Base-by-base conservation (phyloP, 345 rosid species). In the Citrus australasica region DNA sequence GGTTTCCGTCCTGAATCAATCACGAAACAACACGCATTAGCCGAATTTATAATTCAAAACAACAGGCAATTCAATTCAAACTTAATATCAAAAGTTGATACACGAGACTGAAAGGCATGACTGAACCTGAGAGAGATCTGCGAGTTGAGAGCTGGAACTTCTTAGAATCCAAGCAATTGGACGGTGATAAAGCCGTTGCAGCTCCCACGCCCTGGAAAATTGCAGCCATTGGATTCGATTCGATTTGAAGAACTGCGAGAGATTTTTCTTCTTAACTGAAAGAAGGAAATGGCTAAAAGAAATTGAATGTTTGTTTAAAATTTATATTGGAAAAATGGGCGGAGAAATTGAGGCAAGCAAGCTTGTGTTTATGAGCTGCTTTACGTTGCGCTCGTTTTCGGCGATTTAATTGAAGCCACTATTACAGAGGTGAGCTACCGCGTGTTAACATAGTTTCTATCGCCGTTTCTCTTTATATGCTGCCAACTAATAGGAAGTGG, bases 141-240 rank as follows among this genome's bases (percentile, higher is more conserved):
- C 86, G 86, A 83, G 81, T 81, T 17, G 83, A 76, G 62, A 76
- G 79, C 28, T 61, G 62, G 37, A 89, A 79, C 78, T 82, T 89
- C 83, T 84, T 87, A 71, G 92, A 84, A 77, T 87, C 89, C 61
- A 87, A 71, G 66, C 91, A 82, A 77, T 83, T 77, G 73, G 90
- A 84, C 40, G 84, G 86, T 19, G 88, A 74, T 0, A 87, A 64
- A 64, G 93, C 85, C 6, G 88, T 85, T 0, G 93, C 90, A 48
- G 93, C 86, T 56, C 91, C 92, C 66, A 87, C 78, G 62, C 95
- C 95, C 69, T 86, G 95, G 82, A 91, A 81, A 74, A 85, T 81
- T 3, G 94, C 84, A 61, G 92, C 90, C 92, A 92, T 92, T 79
- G 56, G 73, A 69, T 73, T 60, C 7, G 21, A 53, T 16, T 21